Base-by-base conservation (phyloP, 73 alveolate species). In the Stentor roeselii region DNA sequence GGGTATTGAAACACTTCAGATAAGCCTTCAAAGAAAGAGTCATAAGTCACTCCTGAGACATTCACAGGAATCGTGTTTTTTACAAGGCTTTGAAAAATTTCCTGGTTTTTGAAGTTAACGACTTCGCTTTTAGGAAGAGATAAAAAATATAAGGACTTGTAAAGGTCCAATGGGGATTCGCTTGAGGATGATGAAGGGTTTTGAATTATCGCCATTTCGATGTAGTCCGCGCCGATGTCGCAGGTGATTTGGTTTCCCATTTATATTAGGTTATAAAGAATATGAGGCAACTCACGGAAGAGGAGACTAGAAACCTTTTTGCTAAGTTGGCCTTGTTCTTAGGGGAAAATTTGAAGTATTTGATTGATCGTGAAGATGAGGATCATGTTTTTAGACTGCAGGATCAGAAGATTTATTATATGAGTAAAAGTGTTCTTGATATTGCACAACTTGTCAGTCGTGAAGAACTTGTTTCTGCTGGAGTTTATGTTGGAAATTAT, bases 211-310 rank as follows among this genome's bases (percentile, higher is more conserved):
- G 60, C 34, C 0, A 35, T 35, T 37, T 41, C 75, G 6, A 76
- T 21, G 39, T 37, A 76, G 3, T 21, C 84, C 0, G 67, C 60
- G 21, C 84, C 84, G 1, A 76, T 21, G 3, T 76, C 84, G 30
- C 27, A 27, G 11, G 84, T 32, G 32, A 76, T 39, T 76, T 34
- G 39, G 2, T 76, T 76, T 15, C 84, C 84, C 84, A 76, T 76
- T 76, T 37, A n/a, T 30, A 67, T 14, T 37, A 30, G 32, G 21
- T 50, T 50, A 50, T 50, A 40, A 34, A 67, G 37, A 34, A 67
- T 67, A 96, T 97, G 99, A 91, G 99, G 80, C 95, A 97, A n/a
- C 88, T 97, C 84, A 94, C 98, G 41, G 99, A 97, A 85, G 99
- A 97, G 84, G 99, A 97, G 83, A 94, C 99, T 42, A 97, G 95